Base-by-base conservation (phyloP, 768 basidiomycete species). In the Lactifluus echinatus region DNA sequence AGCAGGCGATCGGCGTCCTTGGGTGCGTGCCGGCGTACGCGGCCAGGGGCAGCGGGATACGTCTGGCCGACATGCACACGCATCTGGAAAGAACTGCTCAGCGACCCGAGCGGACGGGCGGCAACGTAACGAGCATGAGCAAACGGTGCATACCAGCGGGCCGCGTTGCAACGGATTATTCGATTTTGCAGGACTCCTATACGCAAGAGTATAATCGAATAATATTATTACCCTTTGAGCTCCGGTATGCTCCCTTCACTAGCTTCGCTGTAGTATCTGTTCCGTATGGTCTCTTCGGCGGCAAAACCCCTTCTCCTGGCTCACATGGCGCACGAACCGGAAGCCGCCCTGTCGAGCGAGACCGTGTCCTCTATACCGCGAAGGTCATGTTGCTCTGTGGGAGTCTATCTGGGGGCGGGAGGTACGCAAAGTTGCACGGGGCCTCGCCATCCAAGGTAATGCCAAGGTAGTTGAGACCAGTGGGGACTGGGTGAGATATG, bases 11-110 rank as follows among this genome's bases (percentile, higher is more conserved):
- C 72, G 1, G 75, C 77, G 26, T 77, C 76, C 10, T 68, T 70
- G 5, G 68, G 68, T 21, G 73, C 70, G 44, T 76, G 75, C 15
- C 65, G 58, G 24, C 69, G 62, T 0, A 78, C 75, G 5, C 77
- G 73, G 23, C 61, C 58, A 19, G 69, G 64, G 7, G 69, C 68
- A 0, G 75, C 69, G 4, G 60, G 58, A 54, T 65, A 71, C 0
- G 76, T 76, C 67, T 78, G 77, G 61, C 78, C 76, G 28, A 77
- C 73, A 61, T 78, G 76, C 10, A 75, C 74, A 21, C 67, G 70
- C 49, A 69, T 65, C 73, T 75, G n/a, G 15, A 19, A 23, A 11
- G 6, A 4, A 10, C 4, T 31, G 11, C 39, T 50, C 44, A 31
- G 26, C 10, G 15, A 28, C 21, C 34, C n/a, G n/a, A n/a, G n/a